Percentiles rank a stretch among this genome's conserved stretches.
Conservation (phyloP, 169 alveolate species). For the Pseudocohnilembus persalinus region DNA sequence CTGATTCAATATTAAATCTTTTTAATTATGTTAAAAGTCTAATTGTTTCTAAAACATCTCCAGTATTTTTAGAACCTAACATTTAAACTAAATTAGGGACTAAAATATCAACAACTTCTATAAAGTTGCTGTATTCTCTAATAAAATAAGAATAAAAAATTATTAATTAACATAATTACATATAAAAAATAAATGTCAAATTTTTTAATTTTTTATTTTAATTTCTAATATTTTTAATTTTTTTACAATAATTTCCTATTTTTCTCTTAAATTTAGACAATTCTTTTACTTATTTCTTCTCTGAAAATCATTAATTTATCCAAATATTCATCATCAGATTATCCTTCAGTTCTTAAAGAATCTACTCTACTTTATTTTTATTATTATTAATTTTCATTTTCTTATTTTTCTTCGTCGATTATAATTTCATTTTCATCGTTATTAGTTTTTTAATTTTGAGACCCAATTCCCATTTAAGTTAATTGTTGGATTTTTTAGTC, state of each 20-base stretch:
- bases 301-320: neutral
- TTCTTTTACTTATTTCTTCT: neutral
- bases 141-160: too few relatives aligned
- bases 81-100: slow-evolving; percentile 50
- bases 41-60: slow-evolving; percentile 68
- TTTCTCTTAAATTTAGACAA: too few relatives aligned
- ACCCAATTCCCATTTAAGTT: too few relatives aligned
- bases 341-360: neutral
- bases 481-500: neutral
- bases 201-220: too few relatives aligned
- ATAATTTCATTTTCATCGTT: too few relatives aligned
- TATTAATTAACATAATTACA: too few relatives aligned
- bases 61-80: slow-evolving; percentile 54
- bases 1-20: slow-evolving; percentile 52
- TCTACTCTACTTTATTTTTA: neutral
- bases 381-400: too few relatives aligned
- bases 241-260: neutral
- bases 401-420: too few relatives aligned
- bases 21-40: slow-evolving; percentile 54
- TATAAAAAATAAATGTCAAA: too few relatives aligned
- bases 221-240: too few relatives aligned
- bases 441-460: too few relatives aligned
- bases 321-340: neutral
- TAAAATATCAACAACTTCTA: neutral
- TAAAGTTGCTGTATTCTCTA: slow-evolving; percentile 3